Percentiles rank a stretch among this genome's conserved stretches.
These are phyloP conservation scores for Larix kaempferi DNA, from an alignment of 75 land plant species.

Conservation along the genomic window DNA sequence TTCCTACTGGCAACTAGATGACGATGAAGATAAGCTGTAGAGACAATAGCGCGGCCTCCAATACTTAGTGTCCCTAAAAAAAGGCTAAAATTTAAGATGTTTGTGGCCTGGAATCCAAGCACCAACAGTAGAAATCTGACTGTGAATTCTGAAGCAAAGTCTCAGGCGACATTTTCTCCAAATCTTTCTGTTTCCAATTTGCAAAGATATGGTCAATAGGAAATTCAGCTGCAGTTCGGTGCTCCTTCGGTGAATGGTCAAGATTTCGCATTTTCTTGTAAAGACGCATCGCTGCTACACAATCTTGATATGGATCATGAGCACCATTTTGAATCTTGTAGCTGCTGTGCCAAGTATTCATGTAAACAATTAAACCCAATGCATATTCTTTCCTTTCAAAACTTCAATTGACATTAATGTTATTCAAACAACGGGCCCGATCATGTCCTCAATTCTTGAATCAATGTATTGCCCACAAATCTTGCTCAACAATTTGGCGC, in stretches of 20 bases:
- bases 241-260: conserved; percentile 20
- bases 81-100: too few relatives aligned
- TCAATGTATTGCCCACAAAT: too few relatives aligned
- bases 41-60: too few relatives aligned
- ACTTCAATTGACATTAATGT: too few relatives aligned
- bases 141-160: conserved; percentile 50
- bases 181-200: conserved; percentile 21
- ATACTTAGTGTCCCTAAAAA: too few relatives aligned
- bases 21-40: too few relatives aligned
- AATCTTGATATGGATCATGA: conserved; percentile 86
- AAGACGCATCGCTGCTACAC: conserved; percentile 87
- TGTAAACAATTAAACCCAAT: too few relatives aligned
- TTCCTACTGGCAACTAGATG: too few relatives aligned
- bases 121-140: conserved; percentile 85
- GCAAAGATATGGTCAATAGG: conserved; percentile 26
- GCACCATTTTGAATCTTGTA: conserved; percentile 4
- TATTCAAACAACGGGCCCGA: too few relatives aligned
- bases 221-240: conserved; percentile 24
- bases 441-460: too few relatives aligned
- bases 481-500: too few relatives aligned
- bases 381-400: too few relatives aligned
- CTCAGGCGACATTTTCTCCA: conserved; percentile 49
- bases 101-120: conserved; percentile 42
- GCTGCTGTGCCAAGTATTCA: neutral
- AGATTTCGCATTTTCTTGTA: conserved; percentile 77